Conservation (phyloP, 768 basidiomycete genomes). For the Scleroderma bovista region DNA sequence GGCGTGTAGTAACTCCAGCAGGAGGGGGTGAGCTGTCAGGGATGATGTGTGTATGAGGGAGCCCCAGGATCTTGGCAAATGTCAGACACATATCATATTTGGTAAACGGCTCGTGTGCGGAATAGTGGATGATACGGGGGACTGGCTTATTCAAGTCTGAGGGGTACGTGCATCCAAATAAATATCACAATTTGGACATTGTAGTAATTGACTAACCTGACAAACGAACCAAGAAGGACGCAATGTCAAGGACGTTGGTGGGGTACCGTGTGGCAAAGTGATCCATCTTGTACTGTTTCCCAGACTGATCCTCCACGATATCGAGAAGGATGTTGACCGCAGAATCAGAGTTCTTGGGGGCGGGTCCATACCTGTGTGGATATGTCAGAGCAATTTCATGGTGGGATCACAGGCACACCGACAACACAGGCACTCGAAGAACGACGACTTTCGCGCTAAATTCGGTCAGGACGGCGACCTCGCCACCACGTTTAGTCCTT, state of each 20-base stretch:
- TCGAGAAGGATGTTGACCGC: constrained; percentile 89
- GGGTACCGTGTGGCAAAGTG: constrained; percentile 91
- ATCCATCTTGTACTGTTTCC: constrained; percentile 92
- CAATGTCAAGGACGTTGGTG: constrained; percentile 86
- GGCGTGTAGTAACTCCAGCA: constrained; percentile 62
- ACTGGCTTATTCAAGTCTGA: constrained; percentile 38
- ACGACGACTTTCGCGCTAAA: constrained; percentile 56
- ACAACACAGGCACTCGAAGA: constrained; percentile 90
- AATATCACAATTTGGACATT: not conserved
- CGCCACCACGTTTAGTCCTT: constrained; percentile 80
- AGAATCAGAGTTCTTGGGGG: constrained; percentile 77
- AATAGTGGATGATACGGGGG: constrained; percentile 81
- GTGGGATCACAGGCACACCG: constrained; percentile 19
- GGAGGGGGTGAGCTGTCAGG: constrained; percentile 63
- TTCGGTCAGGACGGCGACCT: constrained; percentile 64
- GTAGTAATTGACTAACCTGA: constrained; percentile 41
- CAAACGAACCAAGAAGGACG: constrained; percentile 74
- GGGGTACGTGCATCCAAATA: not conserved
- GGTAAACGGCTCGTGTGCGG: constrained; percentile 74
- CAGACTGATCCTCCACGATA: constrained; percentile 79
- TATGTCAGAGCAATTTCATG: constrained; percentile 1
- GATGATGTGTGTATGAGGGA: constrained; percentile 71
- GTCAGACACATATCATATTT: constrained; percentile 91
- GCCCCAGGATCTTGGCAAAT: constrained; percentile 62
- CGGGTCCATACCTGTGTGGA: constrained; percentile 71